These are phyloP conservation scores for Loxodes magnus DNA, from an alignment of 73 alveolate species.

Conservation along the genomic window DNA sequence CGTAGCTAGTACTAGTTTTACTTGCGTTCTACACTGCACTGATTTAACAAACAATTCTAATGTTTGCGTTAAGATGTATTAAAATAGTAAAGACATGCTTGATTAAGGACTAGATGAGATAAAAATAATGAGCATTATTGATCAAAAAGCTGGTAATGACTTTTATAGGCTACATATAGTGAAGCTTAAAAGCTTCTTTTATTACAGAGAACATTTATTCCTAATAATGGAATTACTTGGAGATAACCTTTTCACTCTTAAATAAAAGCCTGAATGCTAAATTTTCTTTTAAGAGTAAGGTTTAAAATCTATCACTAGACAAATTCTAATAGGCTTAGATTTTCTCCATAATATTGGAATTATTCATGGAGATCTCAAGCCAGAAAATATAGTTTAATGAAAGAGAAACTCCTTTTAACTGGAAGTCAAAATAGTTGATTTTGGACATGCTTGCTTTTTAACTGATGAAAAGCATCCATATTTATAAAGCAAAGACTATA, in stretches of 20 bases:
- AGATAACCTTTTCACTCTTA: not conserved
- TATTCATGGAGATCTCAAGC: constrained; percentile 55
- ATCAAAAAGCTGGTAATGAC: not conserved
- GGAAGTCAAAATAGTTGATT: constrained; percentile 12
- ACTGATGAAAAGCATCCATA: constrained; percentile 3
- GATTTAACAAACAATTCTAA: not conserved
- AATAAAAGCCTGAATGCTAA: no score
- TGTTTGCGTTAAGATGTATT: constrained; percentile 2
- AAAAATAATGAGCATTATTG: not conserved
- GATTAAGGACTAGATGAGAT: constrained; percentile 4
- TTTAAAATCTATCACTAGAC: not conserved
- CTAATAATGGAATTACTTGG: constrained; percentile 8
- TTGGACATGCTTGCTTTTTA: constrained; percentile 6
- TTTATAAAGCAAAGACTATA: constrained; percentile 8
- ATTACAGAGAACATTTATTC: constrained; percentile 49
- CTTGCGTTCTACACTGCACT: constrained; percentile 2
- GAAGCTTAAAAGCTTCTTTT: constrained; percentile 34
- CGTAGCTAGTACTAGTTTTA: not conserved
- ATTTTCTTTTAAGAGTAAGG: constrained; percentile 6
- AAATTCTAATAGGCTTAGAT: constrained; percentile 22
- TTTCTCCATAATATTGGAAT: constrained; percentile 45
- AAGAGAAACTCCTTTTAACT: not conserved
- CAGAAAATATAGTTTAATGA: constrained; percentile 45
- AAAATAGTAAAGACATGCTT: not conserved
- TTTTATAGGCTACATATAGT: not conserved